Conservation (phyloP, 495 filamentous ascomycete genomes). For the Penicillium longicatenatum region DNA sequence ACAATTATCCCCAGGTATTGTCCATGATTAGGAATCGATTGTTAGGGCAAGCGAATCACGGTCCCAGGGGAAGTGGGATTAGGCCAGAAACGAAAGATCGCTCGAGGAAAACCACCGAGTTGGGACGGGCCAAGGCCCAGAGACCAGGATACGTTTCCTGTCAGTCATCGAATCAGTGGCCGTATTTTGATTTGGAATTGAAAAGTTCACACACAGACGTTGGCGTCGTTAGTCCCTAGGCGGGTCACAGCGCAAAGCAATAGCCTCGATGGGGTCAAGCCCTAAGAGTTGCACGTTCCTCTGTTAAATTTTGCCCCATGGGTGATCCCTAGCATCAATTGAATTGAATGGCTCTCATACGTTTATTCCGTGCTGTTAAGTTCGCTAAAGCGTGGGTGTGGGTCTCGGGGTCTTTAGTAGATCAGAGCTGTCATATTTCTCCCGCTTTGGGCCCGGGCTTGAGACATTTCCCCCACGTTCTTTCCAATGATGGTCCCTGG, state of each 20-base stretch:
- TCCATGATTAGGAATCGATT: constrained; percentile 1
- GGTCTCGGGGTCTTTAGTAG: constrained; percentile 8
- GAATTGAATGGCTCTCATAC: neutral
- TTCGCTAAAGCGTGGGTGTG: constrained; percentile 17
- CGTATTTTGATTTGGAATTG: constrained; percentile 28
- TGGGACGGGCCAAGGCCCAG: constrained; percentile 38
- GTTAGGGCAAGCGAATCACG: constrained; percentile 9
- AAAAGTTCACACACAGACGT: constrained; percentile 24
- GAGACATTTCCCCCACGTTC: neutral
- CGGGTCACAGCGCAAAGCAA: constrained; percentile 22
- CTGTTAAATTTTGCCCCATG: neutral
- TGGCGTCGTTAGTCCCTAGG: constrained; percentile 15
- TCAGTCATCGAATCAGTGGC: constrained; percentile 33
- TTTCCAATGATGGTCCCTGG: neutral
- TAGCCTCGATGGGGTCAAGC: constrained; percentile 13
- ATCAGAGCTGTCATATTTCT: constrained; percentile 48
- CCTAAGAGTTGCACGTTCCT: constrained; percentile 24
- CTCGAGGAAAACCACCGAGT: constrained; percentile 33
- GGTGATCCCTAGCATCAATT: neutral
- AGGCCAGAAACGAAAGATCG: constrained; percentile 30
- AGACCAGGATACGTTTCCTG: constrained; percentile 40
- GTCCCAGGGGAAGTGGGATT: constrained; percentile 5
- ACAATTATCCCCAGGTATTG: neutral
- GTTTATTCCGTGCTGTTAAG: constrained; percentile 9
- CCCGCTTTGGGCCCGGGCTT: constrained; percentile 20